Conservation (phyloP, 2,329 filamentous ascomycete genomes). For the Colletotrichum sp. region DNA sequence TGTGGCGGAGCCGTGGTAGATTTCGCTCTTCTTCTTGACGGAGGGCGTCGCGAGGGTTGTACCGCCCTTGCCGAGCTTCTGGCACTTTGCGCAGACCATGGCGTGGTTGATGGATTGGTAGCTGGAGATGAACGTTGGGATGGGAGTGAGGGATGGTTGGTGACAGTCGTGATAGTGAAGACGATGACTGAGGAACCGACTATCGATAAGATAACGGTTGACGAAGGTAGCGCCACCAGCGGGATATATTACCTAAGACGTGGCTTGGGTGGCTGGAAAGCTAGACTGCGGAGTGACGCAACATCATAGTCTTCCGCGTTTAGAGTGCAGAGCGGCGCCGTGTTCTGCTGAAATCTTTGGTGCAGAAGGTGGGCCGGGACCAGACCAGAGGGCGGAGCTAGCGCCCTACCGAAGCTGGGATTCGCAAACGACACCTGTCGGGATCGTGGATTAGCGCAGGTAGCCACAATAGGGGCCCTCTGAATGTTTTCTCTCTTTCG, state of each 20-base stretch:
- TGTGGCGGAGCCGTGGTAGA: slow-evolving; percentile 67
- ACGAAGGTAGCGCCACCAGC: background rate
- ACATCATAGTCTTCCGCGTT: background rate
- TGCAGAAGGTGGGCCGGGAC: background rate
- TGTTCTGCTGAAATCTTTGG: background rate
- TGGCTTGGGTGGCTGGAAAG: background rate
- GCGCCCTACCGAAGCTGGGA: background rate
- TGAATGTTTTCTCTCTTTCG: background rate
- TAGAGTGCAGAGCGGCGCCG: background rate
- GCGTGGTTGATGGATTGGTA: slow-evolving; percentile 18
- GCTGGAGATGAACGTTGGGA: background rate
- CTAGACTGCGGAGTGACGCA: slow-evolving; percentile 1
- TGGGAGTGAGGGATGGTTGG: background rate
- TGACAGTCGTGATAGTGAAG: background rate
- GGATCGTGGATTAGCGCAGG: background rate
- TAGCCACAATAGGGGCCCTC: slow-evolving; percentile 20
- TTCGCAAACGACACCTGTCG: background rate
- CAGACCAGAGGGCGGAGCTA: background rate
- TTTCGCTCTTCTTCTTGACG: slow-evolving; percentile 71
- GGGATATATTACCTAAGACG: background rate
- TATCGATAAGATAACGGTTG: background rate
- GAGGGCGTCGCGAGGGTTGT: slow-evolving; percentile 64
- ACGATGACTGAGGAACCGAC: background rate
- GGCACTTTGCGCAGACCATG: slow-evolving; percentile 71
- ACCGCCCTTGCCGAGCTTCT: slow-evolving; percentile 64